Percentiles rank a stretch among this genome's conserved stretches.
Conservation (phyloP, 2,329 filamentous ascomycete genomes). For the Beauveria bassiana region DNA sequence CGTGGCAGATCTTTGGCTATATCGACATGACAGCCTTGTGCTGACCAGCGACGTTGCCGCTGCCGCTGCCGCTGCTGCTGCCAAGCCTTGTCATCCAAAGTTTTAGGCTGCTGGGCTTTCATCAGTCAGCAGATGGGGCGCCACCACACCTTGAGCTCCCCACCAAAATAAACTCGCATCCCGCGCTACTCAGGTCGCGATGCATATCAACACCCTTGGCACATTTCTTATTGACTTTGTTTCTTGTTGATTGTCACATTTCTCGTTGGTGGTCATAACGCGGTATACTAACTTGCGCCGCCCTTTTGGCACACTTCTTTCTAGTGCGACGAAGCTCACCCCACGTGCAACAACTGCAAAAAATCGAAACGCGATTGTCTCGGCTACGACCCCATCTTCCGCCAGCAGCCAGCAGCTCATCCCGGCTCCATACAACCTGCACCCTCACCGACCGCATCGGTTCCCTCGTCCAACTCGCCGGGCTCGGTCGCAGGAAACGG, state of each 20-base stretch:
- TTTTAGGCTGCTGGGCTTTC: not conserved
- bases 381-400: conserved; percentile 83
- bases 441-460: conserved; percentile 21
- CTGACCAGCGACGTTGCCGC: not conserved
- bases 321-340: conserved; percentile 94
- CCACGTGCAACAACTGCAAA: conserved; percentile 82
- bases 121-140: conserved; percentile 7
- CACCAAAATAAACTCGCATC: conserved; percentile 14
- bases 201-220: not conserved
- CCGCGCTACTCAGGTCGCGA: conserved; percentile 9
- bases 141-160: conserved; percentile 8
- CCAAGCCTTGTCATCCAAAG: not conserved
- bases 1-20: not conserved
- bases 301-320: conserved; percentile 21
- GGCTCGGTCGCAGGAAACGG: conserved; percentile 18
- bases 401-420: conserved; percentile 65
- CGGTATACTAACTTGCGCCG: not conserved
- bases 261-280: not conserved
- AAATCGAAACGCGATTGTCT: conserved; percentile 83
- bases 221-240: not conserved
- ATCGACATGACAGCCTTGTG: not conserved
- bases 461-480: conserved; percentile 14
- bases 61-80: not conserved
- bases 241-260: not conserved
- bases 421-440: conserved; percentile 49